These are phyloP conservation scores for Linum lewisii DNA, from an alignment of 345 rosid species.

Conservation along the genomic window DNA sequence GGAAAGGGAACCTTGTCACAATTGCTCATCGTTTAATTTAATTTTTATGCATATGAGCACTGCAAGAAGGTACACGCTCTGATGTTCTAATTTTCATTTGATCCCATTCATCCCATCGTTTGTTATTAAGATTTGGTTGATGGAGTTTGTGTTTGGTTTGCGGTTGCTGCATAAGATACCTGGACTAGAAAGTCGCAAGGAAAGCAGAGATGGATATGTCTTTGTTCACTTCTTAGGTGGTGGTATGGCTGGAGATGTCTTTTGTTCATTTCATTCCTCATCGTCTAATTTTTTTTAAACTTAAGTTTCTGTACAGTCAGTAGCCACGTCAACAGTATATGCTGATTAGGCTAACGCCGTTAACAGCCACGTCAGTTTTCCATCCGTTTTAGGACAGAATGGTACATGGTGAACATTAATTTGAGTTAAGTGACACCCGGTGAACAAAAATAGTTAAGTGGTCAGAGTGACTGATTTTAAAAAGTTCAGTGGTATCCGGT, in stretches of 20 bases:
- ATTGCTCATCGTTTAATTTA: constrained; percentile 79
- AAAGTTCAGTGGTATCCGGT: too few relatives aligned
- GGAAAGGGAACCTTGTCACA: constrained; percentile 94
- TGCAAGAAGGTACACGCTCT: constrained; percentile 54
- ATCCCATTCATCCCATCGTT: neutral
- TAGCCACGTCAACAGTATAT: too few relatives aligned
- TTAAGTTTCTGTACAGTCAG: too few relatives aligned
- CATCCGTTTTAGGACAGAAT: too few relatives aligned
- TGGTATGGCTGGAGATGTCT: constrained; percentile 88
- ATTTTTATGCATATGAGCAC: constrained; percentile 69
- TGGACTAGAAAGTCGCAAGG: constrained; percentile 28
- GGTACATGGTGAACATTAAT: too few relatives aligned
- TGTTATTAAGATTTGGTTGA: neutral
- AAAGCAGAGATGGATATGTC: constrained; percentile 26
- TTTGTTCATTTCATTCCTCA: too few relatives aligned
- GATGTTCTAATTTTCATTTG: neutral
- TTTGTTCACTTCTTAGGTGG: constrained; percentile 71
- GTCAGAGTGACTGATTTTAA: too few relatives aligned
- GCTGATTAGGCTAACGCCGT: too few relatives aligned
- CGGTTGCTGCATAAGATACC: constrained; percentile 48
- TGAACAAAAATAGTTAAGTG: too few relatives aligned
- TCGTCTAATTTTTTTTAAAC: too few relatives aligned
- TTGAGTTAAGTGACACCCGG: too few relatives aligned
- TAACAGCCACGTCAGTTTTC: too few relatives aligned
- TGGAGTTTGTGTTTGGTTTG: constrained; percentile 10